Base-by-base conservation (phyloP, 345 rosid genomes). In the Fremontodendron californicum region DNA sequence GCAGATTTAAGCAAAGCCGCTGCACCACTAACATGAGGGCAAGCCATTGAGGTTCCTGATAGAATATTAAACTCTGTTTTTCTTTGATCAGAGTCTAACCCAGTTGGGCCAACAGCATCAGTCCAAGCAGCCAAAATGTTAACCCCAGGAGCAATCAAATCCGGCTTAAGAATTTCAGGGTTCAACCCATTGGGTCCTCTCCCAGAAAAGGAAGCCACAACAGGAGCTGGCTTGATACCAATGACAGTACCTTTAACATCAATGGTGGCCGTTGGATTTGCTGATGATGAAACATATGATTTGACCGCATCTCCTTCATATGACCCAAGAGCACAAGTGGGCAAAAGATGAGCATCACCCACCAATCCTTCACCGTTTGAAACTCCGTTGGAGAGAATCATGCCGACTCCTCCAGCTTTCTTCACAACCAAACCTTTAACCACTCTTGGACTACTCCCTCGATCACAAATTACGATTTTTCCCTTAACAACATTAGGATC, bases 11-110 rank as follows among this genome's bases (percentile, higher is more conserved):
- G 94, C 84, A 94, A 74, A 5, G 95, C 98, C 15, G 97, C 97
- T 0, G 98, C 98, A 0, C 98, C 98, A 45, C 96, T 91, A 0
- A 91, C 94, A 33, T 92, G 97, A 39, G 96, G 97, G 71, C 90
- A 86, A n/a, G 97, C 97, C 98, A 94, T 94, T 9, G 97, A 94
- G 27, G 98, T 94, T 43, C 98, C 98, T 0, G 98, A 94, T 11
- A 94, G 79, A 31, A 91, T 94, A 75, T 94, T 94, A 74, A 92
- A 94, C 55, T 92, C 97, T 4, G 92, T 85, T 85, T 78, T 92
- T 79, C 96, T 77, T 4, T 65, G 39, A 82, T 94, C 97, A 0
- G 93, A 91, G 23, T 82, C 88, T 64, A 94, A 73, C 21, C 97
- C 96, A 0, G 94, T 92, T 0, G 97, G 96, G 0, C 97, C 96